Percentiles rank a stretch among this genome's conserved stretches.
phyloP scores from a whole-genome alignment of 1,139 yeast genomes.

The Nakaseomyces kungkrabaensis region DNA sequence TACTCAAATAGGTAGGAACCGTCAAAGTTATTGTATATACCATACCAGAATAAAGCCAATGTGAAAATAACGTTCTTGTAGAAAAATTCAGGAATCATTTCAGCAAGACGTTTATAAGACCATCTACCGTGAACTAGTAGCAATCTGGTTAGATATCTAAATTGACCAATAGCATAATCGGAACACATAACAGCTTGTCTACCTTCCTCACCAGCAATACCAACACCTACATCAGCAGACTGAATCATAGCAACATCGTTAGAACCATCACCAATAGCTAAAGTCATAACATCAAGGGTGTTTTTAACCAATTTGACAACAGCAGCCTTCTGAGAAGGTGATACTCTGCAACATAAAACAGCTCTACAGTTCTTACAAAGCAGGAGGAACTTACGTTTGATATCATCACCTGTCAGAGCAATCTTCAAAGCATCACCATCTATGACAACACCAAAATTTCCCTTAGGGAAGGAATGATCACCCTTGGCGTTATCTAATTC shows the following conservation, averaged over 20 bases:
- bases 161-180: constrained; percentile 94
- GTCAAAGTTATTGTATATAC: constrained; percentile 74
- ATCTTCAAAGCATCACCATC: constrained; percentile 87
- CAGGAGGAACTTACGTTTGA: constrained; percentile 62
- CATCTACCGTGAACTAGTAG: constrained; percentile 91
- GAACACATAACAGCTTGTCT: constrained; percentile 97
- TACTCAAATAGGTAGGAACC: constrained; percentile 88
- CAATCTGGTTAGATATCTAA: constrained; percentile 69
- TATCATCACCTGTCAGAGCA: constrained; percentile 49
- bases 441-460: constrained; percentile 71
- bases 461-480: constrained; percentile 71
- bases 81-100: constrained; percentile 90
- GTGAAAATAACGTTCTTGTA: constrained; percentile 88
- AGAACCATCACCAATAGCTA: constrained; percentile 97
- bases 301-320: constrained; percentile 85
- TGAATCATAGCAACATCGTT: constrained; percentile 99
- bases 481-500: constrained; percentile 52
- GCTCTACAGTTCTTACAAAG: constrained; percentile 91
- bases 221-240: constrained; percentile 96
- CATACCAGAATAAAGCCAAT: constrained; percentile 86
- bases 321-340: constrained; percentile 94
- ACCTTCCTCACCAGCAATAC: constrained; percentile 98
- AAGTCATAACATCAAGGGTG: constrained; percentile 73
- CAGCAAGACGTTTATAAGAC: constrained; percentile 86
- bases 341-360: constrained; percentile 90